phyloP scores from a whole-genome alignment of 2,329 filamentous ascomycete genomes.

The Colletotrichum coccodes region DNA sequence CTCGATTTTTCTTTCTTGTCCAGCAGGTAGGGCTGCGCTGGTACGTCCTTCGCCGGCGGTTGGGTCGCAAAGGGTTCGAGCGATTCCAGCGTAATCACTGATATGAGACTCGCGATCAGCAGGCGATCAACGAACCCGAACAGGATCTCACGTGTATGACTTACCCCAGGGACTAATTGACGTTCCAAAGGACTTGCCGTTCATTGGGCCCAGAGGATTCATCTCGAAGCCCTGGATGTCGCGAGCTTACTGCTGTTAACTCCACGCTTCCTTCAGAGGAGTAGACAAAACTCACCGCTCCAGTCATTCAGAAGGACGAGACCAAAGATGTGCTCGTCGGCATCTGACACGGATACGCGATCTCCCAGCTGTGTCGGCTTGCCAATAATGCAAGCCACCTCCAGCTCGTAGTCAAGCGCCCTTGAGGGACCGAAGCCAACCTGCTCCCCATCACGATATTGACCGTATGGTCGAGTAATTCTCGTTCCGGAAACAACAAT shows the following conservation, averaged over 20 bases:
- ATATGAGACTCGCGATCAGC: background rate
- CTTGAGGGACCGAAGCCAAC: conserved; percentile 43
- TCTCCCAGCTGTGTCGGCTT: conserved; percentile 49
- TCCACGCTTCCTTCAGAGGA: background rate
- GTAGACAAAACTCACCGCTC: conserved; percentile 56
- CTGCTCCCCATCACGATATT: conserved; percentile 40
- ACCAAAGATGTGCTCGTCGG: conserved; percentile 70
- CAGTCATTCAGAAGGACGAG: conserved; percentile 73
- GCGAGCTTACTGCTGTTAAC: conserved; percentile 51
- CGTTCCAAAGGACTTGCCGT: conserved; percentile 69
- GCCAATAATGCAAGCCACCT: conserved; percentile 56
- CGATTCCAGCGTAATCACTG: conserved; percentile 66
- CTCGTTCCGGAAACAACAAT: conserved; percentile 60
- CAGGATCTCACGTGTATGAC: background rate
- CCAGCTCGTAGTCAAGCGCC: conserved; percentile 54
- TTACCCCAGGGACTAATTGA: conserved; percentile 66
- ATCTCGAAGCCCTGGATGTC: conserved; percentile 72
- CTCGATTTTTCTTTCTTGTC: conserved; percentile 45
- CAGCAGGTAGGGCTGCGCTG: conserved; percentile 42
- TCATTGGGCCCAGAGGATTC: conserved; percentile 69
- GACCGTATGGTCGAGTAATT: conserved; percentile 58
- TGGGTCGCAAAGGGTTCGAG: conserved; percentile 66
- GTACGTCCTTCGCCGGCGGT: conserved; percentile 34
- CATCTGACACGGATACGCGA: conserved; percentile 53
- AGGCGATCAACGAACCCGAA: background rate